Evolutionary conservation across 148 eudicot genomes (phyloP).

Genomic region (Hydrangea macrophylla): DNA sequence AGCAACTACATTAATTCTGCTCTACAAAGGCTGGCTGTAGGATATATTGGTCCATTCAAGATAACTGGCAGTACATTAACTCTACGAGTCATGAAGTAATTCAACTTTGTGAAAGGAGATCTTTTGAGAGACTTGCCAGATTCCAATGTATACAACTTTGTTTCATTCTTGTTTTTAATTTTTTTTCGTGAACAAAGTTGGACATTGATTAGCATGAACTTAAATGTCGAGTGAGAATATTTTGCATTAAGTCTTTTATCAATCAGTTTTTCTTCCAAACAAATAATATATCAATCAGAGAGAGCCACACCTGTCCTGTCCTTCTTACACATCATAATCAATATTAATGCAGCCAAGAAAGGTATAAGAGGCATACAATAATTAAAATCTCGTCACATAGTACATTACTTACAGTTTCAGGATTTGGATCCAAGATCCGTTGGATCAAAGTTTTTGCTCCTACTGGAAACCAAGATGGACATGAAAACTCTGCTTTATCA

Average conservation of each 20-base stretch:
- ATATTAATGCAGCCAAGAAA: not conserved
- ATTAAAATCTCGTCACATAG: not conserved
- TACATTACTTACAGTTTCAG: conserved; percentile 65
- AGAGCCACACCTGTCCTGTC: not conserved
- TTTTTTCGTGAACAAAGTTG: not conserved
- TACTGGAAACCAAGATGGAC: conserved; percentile 89
- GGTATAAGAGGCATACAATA: not conserved
- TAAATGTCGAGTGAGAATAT: not conserved
- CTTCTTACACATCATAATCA: not conserved
- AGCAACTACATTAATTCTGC: too few species aligned
- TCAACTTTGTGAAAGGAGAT: not conserved
- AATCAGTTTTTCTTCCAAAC: not conserved
- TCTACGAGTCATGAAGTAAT: not conserved
- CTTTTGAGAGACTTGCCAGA: not conserved
- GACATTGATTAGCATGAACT: not conserved
- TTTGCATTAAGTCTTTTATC: not conserved
- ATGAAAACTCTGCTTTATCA: conserved; percentile 77
- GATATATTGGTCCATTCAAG: not conserved
- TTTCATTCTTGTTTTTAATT: not conserved
- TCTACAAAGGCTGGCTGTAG: not conserved
- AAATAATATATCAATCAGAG: not conserved
- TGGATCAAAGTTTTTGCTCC: conserved; percentile 86
- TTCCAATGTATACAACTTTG: not conserved
- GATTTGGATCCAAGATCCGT: conserved; percentile 82
- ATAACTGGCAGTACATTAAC: not conserved